phyloP scores from a whole-genome alignment of 2,329 filamentous ascomycete genomes.

The Podosphaera xanthii region DNA sequence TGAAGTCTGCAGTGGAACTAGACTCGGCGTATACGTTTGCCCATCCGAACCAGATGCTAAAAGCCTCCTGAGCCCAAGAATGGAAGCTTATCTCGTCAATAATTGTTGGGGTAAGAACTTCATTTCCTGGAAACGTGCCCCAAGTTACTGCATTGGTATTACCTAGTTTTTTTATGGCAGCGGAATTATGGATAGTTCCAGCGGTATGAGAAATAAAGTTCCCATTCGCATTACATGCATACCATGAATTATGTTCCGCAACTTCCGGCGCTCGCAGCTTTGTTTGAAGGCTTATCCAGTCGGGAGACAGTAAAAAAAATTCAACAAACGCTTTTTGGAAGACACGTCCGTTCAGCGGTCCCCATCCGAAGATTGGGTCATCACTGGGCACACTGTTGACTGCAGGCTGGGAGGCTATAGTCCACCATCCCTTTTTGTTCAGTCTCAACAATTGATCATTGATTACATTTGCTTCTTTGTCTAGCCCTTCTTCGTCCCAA shows the following conservation, averaged over 20 bases:
- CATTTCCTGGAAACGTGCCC: conserved; percentile 87
- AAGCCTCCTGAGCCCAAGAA: conserved; percentile 89
- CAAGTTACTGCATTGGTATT: conserved; percentile 90
- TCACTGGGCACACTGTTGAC: conserved; percentile 65
- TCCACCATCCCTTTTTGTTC: conserved; percentile 80
- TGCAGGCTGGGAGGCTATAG: conserved; percentile 80
- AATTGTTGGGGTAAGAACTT: conserved; percentile 89
- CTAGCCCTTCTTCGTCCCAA: conserved; percentile 80
- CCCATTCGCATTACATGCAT: conserved; percentile 58
- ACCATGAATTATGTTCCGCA: conserved; percentile 57
- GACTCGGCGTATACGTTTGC: conserved; percentile 33
- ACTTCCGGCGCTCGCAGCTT: conserved; percentile 34
- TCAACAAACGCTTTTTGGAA: conserved; percentile 98
- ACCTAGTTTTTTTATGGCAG: conserved; percentile 20
- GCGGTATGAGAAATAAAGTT: conserved; percentile 45
- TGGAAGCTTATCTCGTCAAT: conserved; percentile 88
- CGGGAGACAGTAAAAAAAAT: conserved; percentile 59
- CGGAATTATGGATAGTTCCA: not conserved
- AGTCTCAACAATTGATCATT: conserved; percentile 49
- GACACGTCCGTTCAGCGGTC: conserved; percentile 74
- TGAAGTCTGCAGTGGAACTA: conserved; percentile 21
- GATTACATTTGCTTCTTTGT: conserved; percentile 66
- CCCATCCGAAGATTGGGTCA: conserved; percentile 76
- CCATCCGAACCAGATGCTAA: conserved; percentile 91
- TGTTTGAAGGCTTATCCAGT: conserved; percentile 45